These are phyloP conservation scores for Ogataea paraovalis DNA, from an alignment of 805 yeast genomes.

Conservation along the genomic window DNA sequence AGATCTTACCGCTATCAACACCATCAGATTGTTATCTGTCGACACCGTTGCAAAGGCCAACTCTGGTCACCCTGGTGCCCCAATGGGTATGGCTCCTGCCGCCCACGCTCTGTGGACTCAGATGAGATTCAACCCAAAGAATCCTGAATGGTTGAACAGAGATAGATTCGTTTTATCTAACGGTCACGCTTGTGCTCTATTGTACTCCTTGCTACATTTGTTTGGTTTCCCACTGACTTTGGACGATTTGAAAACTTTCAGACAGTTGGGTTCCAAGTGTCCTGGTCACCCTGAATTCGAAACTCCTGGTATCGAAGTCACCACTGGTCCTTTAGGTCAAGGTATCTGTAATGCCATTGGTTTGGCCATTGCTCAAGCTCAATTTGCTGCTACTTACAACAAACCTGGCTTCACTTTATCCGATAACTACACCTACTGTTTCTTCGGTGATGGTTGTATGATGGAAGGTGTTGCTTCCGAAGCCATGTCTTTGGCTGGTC, in stretches of 20 bases:
- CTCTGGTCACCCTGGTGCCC: slow-evolving; percentile 99
- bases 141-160: slow-evolving; percentile 90
- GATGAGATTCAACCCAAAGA: slow-evolving; percentile 83
- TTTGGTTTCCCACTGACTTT: slow-evolving; percentile 77
- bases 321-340: slow-evolving; percentile 99
- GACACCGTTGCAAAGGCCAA: slow-evolving; percentile 86
- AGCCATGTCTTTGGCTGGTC: slow-evolving; percentile 94
- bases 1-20: slow-evolving; percentile 74
- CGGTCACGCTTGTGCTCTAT: slow-evolving; percentile 93
- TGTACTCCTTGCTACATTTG: slow-evolving; percentile 80
- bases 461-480: slow-evolving; percentile 97
- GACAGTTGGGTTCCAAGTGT: slow-evolving; percentile 85
- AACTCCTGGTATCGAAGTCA: slow-evolving; percentile 90
- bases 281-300: slow-evolving; percentile 98
- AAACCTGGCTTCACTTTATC: slow-evolving; percentile 74
- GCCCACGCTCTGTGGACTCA: slow-evolving; percentile 83
- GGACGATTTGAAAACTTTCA: slow-evolving; percentile 85
- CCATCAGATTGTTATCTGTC: slow-evolving; percentile 85
- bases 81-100: slow-evolving; percentile 95
- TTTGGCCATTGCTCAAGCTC: slow-evolving; percentile 89
- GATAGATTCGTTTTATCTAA: slow-evolving; percentile 93
- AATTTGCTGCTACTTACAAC: slow-evolving; percentile 89
- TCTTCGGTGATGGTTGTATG: slow-evolving; percentile 97
- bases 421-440: slow-evolving; percentile 70
- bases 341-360: slow-evolving; percentile 97